A percentile compares a stretch with the other conserved stretches of the same genome.
Evolutionary conservation across 2,329 filamentous ascomycete species (phyloP).

Genomic region (Zasmidium angulare): DNA sequence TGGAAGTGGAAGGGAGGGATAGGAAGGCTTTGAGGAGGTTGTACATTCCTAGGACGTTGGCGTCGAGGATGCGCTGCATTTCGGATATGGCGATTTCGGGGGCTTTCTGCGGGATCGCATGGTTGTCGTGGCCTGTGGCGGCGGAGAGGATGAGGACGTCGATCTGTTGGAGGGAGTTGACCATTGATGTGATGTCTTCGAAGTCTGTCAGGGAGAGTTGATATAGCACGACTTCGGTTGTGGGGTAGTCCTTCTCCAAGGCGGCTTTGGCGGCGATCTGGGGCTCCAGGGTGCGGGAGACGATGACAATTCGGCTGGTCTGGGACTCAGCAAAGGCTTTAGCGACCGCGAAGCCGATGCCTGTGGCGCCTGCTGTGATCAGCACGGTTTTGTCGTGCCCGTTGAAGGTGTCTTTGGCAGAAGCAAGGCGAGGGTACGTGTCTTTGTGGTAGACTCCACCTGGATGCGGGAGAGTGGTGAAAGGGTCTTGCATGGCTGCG

Average conservation of each 20-base stretch:
- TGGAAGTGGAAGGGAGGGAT: constrained; percentile 24
- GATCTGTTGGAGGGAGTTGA: constrained; percentile 34
- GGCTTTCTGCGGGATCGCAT: constrained; percentile 32
- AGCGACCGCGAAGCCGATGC: constrained; percentile 26
- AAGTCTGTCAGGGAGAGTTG: constrained; percentile 29
- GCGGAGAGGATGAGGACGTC: constrained; percentile 46
- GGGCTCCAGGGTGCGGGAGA: constrained; percentile 31
- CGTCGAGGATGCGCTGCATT: constrained; percentile 23
- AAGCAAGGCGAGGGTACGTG: constrained; percentile 24
- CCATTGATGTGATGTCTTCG: constrained; percentile 30
- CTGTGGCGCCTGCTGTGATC: constrained; percentile 26
- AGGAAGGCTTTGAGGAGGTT: constrained; percentile 39
- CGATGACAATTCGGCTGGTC: constrained; percentile 21
- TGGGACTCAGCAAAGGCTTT: constrained; percentile 26
- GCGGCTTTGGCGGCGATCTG: constrained; percentile 37
- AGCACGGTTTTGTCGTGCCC: constrained; percentile 27
- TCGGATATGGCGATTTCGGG: constrained; percentile 33
- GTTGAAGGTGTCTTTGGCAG: constrained; percentile 19
- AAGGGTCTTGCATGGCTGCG: no score
- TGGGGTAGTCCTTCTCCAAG: constrained; percentile 36
- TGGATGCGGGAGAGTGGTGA: constrained; percentile 13
- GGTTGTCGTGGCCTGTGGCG: constrained; percentile 31
- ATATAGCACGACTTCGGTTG: constrained; percentile 36
- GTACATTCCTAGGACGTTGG: constrained; percentile 38
- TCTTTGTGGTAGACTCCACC: constrained; percentile 24